Percentiles rank a stretch among this genome's conserved stretches.
phyloP scores from a whole-genome alignment of 306 rosid species.

The Canavalia ensiformis region DNA sequence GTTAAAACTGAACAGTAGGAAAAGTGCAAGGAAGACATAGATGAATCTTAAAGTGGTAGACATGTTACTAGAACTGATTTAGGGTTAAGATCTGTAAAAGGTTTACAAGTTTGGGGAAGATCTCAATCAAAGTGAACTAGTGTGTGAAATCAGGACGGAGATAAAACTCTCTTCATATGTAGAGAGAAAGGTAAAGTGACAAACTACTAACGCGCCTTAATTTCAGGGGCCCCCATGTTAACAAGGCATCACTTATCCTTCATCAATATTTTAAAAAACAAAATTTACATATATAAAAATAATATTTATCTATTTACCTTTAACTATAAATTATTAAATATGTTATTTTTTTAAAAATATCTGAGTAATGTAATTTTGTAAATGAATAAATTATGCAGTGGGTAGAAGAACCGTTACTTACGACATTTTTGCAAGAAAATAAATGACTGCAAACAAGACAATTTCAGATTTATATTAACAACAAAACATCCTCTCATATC shows the following conservation, averaged over 20 bases:
- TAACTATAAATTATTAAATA: too few species aligned
- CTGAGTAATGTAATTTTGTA: too few species aligned
- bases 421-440: too few species aligned
- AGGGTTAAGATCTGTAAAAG: slow-evolving; percentile 58
- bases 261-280: slow-evolving; percentile 4
- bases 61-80: slow-evolving; percentile 50
- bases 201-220: slow-evolving; percentile 46
- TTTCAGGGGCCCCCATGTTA: slow-evolving; percentile 42
- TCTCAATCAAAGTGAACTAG: neutral
- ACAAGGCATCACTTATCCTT: slow-evolving; percentile 40
- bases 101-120: slow-evolving; percentile 29
- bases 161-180: too few species aligned
- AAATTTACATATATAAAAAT: too few species aligned
- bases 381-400: too few species aligned
- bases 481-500: too few species aligned
- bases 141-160: slow-evolving; percentile 14
- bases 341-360: too few species aligned
- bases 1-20: slow-evolving; percentile 55
- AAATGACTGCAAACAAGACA: too few species aligned
- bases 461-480: too few species aligned
- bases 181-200: slow-evolving; percentile 9
- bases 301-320: too few species aligned
- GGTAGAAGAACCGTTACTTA: too few species aligned
- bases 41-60: slow-evolving; percentile 61
- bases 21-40: slow-evolving; percentile 59